A percentile compares a stretch with the other conserved stretches of the same genome.
phyloP scores from a whole-genome alignment of 2,329 filamentous ascomycete species.

The Nemania serpens region DNA sequence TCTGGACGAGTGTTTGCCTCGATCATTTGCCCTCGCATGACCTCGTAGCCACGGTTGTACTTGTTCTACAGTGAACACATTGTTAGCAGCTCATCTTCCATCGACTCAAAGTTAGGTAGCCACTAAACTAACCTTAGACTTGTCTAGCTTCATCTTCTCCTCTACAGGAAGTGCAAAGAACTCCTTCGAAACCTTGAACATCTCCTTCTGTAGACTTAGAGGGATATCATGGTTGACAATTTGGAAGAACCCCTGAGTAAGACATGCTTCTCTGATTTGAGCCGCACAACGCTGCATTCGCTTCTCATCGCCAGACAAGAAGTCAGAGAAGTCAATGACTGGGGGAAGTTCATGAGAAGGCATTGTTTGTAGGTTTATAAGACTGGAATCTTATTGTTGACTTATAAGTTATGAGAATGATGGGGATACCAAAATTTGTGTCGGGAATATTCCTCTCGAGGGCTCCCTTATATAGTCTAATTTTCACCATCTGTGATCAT shows the following conservation, averaged over 20 bases:
- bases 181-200: conserved; percentile 12
- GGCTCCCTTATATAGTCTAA: no score
- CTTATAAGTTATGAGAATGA: neutral
- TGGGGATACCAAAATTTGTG: neutral
- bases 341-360: conserved; percentile 13
- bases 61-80: neutral
- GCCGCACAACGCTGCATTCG: conserved; percentile 8
- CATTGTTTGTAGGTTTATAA: neutral
- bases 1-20: conserved; percentile 28
- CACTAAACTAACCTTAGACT: neutral
- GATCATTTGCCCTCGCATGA: conserved; percentile 20
- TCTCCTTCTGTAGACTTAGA: conserved; percentile 6
- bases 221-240: conserved; percentile 21
- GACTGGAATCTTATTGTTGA: neutral
- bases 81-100: neutral
- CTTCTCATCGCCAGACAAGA: conserved; percentile 13
- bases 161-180: conserved; percentile 22
- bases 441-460: no score
- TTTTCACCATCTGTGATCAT: no score
- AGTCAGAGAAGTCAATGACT: conserved; percentile 20
- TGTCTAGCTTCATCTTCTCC: conserved; percentile 19
- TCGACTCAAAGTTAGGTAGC: neutral
- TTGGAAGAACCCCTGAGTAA: conserved; percentile 22
- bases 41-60: conserved; percentile 26
- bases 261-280: conserved; percentile 15